Base-by-base conservation (phyloP, 208 protist species). In the Trypanosoma congolense region DNA sequence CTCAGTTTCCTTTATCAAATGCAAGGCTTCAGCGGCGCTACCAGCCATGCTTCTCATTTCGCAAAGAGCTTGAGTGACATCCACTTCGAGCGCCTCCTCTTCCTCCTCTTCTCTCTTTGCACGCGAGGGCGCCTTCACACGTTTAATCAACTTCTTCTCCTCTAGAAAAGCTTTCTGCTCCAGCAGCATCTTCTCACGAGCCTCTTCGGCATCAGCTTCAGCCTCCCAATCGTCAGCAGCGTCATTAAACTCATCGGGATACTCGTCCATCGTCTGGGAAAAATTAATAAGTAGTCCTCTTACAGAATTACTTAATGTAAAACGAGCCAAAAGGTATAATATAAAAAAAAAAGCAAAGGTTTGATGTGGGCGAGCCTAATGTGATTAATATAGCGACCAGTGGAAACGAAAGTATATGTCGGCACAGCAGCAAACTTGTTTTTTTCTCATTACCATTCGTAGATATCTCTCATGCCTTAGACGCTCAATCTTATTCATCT, bases 141-240 rank as follows among this genome's bases (percentile, higher is more conserved):
- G 85, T 61, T 87, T 85, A 61, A 83, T 73, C 0, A 61, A 41
- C 24, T 70, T 75, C 49, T 72, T 61, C 33, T 78, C 65, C 25
- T 76, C 58, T 4, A 73, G 65, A 18, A 72, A 51, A 45, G 77
- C 72, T 64, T 87, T 73, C 31, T 72, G 49, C 28, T 65, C 48
- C 9, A 65, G 52, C 0, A 61, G 18, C 51, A 62, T 69, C 33
- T 73, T 56, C 22, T 78, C 73, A 42, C 70, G 58, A 58, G 79
- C 63, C 65, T 91, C 87, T 41, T 80, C 65, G 49, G 75, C 68
- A 3, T 57, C 75, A 5, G 72, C 75, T 65, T 94, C 84, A 14
- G 65, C 65, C 63, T 94, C 81, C 84, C 84, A 94, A 48, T 94
- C 84, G 58, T 94, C 84, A 41, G 73, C 78, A 41, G 73, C 80